phyloP scores from a whole-genome alignment of 345 rosid species.

The Eucalyptus pauciflora region DNA sequence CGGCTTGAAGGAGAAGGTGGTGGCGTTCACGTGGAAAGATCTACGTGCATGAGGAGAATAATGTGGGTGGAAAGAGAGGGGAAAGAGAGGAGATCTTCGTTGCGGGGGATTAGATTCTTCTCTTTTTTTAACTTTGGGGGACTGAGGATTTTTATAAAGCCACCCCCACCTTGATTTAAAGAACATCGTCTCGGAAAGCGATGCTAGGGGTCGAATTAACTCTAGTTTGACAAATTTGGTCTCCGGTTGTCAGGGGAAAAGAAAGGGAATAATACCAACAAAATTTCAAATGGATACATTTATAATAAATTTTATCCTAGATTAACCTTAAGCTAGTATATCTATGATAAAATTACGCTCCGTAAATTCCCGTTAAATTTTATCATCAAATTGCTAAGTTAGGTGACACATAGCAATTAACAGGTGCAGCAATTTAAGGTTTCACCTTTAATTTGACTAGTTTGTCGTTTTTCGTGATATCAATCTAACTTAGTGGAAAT shows the following conservation, averaged over 20 bases:
- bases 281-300: fast-evolving
- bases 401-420: fast-evolving
- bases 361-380: fast-evolving
- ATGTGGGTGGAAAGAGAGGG: background rate
- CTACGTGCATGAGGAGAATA: background rate
- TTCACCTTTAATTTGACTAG: too few species aligned
- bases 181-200: background rate
- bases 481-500: too few species aligned
- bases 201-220: background rate
- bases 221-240: background rate
- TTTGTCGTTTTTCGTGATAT: too few species aligned
- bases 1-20: background rate
- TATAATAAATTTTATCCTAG: fast-evolving
- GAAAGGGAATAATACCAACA: too few species aligned
- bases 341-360: fast-evolving
- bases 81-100: background rate
- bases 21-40: background rate
- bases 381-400: fast-evolving
- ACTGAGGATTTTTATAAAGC: background rate
- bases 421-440: fast-evolving
- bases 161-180: background rate
- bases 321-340: fast-evolving
- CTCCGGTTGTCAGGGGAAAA: background rate
- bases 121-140: background rate
- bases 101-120: background rate